Conservation (phyloP, 805 yeast genomes). For the Zygosaccharomyces lentus region DNA sequence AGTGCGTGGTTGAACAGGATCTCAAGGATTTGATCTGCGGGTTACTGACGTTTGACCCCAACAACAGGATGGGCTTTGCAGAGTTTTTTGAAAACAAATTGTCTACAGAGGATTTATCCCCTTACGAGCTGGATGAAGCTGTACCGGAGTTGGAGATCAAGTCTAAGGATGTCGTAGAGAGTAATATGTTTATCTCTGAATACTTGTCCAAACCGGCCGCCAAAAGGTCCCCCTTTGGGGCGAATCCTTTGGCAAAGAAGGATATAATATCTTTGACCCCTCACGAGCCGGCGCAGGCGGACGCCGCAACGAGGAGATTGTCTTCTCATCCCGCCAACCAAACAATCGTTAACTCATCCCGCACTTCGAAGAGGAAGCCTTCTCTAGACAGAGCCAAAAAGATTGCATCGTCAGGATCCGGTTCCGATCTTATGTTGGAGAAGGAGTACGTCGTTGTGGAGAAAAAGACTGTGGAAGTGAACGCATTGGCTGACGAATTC, state of each 20-base stretch:
- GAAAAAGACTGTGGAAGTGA: conserved; percentile 90
- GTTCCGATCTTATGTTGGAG: conserved; percentile 55
- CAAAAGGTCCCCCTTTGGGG: conserved; percentile 10
- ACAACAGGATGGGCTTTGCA: conserved; percentile 79
- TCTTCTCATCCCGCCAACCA: background rate
- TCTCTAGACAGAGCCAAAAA: conserved; percentile 12
- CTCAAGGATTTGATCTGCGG: conserved; percentile 69
- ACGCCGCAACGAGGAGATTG: background rate
- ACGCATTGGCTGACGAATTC: conserved; percentile 90
- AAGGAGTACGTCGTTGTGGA: conserved; percentile 93
- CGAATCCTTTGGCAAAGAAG: conserved; percentile 16
- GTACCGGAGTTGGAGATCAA: conserved; percentile 58
- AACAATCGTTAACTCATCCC: conserved; percentile 1
- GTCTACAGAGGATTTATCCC: conserved; percentile 48
- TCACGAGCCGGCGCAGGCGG: conserved; percentile 13
- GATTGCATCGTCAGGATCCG: conserved; percentile 12
- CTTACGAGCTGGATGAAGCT: conserved; percentile 33
- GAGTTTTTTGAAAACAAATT: conserved; percentile 80
- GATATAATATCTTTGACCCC: conserved; percentile 14
- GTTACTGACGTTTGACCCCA: conserved; percentile 76
- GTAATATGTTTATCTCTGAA: conserved; percentile 74
- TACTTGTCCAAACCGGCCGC: conserved; percentile 45
- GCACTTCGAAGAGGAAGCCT: conserved; percentile 5
- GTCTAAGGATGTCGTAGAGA: conserved; percentile 62
- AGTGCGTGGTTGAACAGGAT: conserved; percentile 58